phyloP scores from a whole-genome alignment of 73 alveolate genomes.

The Symbiodinium pilosum region DNA sequence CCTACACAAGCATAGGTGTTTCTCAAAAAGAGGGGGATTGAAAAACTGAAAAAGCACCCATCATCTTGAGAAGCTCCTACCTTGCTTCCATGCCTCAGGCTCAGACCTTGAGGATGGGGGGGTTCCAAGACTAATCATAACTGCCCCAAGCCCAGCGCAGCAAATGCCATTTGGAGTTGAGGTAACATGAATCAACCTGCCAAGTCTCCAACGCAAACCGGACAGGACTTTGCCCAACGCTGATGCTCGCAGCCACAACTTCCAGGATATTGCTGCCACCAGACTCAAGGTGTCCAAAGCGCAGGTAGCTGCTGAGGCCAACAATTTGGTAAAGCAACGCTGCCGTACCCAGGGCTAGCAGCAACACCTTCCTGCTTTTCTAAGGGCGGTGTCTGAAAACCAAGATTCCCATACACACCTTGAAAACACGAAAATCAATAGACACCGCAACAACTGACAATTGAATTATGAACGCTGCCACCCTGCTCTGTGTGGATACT shows the following conservation, averaged over 20 bases:
- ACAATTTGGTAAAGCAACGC: slow-evolving; percentile 19
- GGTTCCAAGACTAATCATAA: too few relatives aligned
- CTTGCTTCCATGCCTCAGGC: too few relatives aligned
- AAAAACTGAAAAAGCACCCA: neutral
- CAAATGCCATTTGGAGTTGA: neutral
- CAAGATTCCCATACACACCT: neutral
- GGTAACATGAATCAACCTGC: neutral
- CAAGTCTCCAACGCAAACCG: neutral
- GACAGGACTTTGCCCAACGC: neutral
- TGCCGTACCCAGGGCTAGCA: neutral
- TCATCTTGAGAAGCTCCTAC: too few relatives aligned
- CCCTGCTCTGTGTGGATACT: neutral
- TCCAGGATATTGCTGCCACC: slow-evolving; percentile 62
- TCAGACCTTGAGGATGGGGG: too few relatives aligned
- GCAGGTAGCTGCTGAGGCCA: slow-evolving; percentile 47
- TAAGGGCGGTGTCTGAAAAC: neutral
- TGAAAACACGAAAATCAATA: neutral
- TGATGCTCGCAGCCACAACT: slow-evolving; percentile 38
- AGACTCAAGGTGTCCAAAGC: slow-evolving; percentile 45
- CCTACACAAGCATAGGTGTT: too few relatives aligned
- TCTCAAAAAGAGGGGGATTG: too few relatives aligned
- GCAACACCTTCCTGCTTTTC: neutral
- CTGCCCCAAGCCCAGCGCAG: neutral
- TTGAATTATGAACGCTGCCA: neutral
- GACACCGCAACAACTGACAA: neutral